Evolutionary conservation across 306 rosid species (phyloP).

Genomic region (Lotus japonicus): DNA sequence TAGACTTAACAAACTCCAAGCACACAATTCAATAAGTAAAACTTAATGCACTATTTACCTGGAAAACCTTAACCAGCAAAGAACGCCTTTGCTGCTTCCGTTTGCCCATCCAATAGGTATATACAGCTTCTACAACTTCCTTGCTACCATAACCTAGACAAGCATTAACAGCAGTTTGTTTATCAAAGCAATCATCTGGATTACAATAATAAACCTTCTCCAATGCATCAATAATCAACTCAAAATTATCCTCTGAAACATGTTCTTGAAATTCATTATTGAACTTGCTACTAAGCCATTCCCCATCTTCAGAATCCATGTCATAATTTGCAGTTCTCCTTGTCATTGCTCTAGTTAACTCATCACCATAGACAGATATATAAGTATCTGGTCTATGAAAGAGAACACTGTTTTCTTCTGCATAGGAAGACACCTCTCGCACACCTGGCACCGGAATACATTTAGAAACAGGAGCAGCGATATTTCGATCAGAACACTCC

Average conservation of each 20-base stretch:
- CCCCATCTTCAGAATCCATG: conserved; percentile 83
- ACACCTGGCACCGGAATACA: conserved; percentile 80
- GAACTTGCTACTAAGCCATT: conserved; percentile 54
- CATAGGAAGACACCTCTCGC: conserved; percentile 46
- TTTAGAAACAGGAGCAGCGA: conserved; percentile 30
- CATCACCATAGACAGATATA: conserved; percentile 53
- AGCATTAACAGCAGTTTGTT: conserved; percentile 34
- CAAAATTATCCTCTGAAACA: conserved; percentile 59
- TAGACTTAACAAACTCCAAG: not conserved
- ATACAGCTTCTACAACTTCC: conserved; percentile 52
- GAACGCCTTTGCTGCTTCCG: conserved; percentile 59
- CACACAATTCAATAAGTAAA: conserved; percentile 4
- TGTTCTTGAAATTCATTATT: conserved; percentile 37
- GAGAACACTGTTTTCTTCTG: conserved; percentile 18
- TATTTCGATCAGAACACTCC: conserved; percentile 62
- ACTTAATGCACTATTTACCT: conserved; percentile 44
- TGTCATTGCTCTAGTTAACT: conserved; percentile 61
- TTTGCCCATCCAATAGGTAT: conserved; percentile 61
- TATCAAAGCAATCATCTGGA: conserved; percentile 51
- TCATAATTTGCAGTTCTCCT: conserved; percentile 63
- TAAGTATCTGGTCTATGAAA: conserved; percentile 55
- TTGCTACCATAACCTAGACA: conserved; percentile 43
- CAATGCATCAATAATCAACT: conserved; percentile 62
- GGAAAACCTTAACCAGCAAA: conserved; percentile 57
- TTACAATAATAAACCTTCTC: conserved; percentile 57